These are phyloP conservation scores for Metschnikowia cerradonensis DNA, from an alignment of 805 yeast genomes.

Conservation along the genomic window DNA sequence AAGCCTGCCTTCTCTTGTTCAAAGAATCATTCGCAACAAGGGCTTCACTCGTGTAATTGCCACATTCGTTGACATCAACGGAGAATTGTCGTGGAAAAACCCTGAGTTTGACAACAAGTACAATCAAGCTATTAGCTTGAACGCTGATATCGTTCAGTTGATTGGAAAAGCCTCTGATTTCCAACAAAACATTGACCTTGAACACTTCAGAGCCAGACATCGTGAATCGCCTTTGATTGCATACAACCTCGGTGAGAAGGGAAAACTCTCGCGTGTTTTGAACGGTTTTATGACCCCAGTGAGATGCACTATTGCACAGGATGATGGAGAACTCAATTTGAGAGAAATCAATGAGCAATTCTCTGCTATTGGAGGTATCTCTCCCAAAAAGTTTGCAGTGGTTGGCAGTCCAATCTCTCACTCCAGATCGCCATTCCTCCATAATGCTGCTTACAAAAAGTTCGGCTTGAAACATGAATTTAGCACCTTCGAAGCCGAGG, in stretches of 20 bases:
- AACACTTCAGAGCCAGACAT: constrained; percentile 60
- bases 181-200: constrained; percentile 67
- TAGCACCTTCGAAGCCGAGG: constrained; percentile 60
- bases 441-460: constrained; percentile 70
- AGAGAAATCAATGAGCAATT: constrained; percentile 57
- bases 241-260: constrained; percentile 72
- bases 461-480: constrained; percentile 77
- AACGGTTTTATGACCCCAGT: constrained; percentile 80
- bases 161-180: constrained; percentile 70
- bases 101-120: constrained; percentile 74
- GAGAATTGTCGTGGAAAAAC: constrained; percentile 57
- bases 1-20: constrained; percentile 53
- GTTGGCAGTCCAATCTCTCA: constrained; percentile 81
- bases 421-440: constrained; percentile 86
- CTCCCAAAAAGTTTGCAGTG: constrained; percentile 58
- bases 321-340: constrained; percentile 70
- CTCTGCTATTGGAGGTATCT: constrained; percentile 59
- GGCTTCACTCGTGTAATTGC: constrained; percentile 72
- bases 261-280: constrained; percentile 75
- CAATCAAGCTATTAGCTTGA: constrained; percentile 58
- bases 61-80: constrained; percentile 74
- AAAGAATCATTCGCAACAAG: constrained; percentile 48
- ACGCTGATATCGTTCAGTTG: constrained; percentile 74
- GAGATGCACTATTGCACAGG: constrained; percentile 64
- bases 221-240: constrained; percentile 66